Percentiles rank a stretch among this genome's conserved stretches.
phyloP scores from a whole-genome alignment of 139 green algal genomes.

The Picocystis salinarum region DNA sequence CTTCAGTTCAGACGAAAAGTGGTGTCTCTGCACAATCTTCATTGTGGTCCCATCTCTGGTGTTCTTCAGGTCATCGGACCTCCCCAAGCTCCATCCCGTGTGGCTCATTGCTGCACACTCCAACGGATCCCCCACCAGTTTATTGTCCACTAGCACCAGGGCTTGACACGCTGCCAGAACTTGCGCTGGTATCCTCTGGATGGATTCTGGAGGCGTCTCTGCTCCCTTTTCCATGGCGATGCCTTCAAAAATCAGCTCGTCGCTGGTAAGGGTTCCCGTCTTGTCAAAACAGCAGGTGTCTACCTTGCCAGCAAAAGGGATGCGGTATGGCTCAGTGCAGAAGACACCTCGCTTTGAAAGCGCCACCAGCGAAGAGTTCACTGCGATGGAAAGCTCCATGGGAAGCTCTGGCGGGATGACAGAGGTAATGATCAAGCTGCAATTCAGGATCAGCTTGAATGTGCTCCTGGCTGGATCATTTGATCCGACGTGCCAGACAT shows the following conservation, averaged over 20 bases:
- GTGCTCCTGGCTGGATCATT: slow-evolving; percentile 64
- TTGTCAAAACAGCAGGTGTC: slow-evolving; percentile 98
- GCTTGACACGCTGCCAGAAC: slow-evolving; percentile 77
- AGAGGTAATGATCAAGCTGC: slow-evolving; percentile 90
- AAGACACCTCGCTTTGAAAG: slow-evolving; percentile 51
- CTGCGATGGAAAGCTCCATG: slow-evolving; percentile 94
- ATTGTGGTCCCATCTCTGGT: slow-evolving; percentile 8
- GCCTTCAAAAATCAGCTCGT: slow-evolving; percentile 74
- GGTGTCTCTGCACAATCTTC: slow-evolving; percentile 53
- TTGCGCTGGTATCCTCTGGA: too few relatives aligned
- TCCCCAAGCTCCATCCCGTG: neutral
- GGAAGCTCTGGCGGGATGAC: slow-evolving; percentile 92
- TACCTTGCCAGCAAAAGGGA: slow-evolving; percentile 83
- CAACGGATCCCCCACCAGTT: slow-evolving; percentile 67
- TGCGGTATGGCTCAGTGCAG: slow-evolving; percentile 96
- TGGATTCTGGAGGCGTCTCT: too few relatives aligned
- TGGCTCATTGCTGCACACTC: slow-evolving; percentile 45
- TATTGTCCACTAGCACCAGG: slow-evolving; percentile 45
- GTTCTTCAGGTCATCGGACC: slow-evolving; percentile 4
- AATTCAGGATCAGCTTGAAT: slow-evolving; percentile 96
- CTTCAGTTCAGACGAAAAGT: slow-evolving; percentile 79
- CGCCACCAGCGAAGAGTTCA: slow-evolving; percentile 53
- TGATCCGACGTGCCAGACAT: slow-evolving; percentile 68
- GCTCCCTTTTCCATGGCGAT: too few relatives aligned
- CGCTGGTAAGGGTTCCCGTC: slow-evolving; percentile 87